phyloP scores from a whole-genome alignment of 371 early-diverging fungal species.

The Caulochytrium protostelioides region DNA sequence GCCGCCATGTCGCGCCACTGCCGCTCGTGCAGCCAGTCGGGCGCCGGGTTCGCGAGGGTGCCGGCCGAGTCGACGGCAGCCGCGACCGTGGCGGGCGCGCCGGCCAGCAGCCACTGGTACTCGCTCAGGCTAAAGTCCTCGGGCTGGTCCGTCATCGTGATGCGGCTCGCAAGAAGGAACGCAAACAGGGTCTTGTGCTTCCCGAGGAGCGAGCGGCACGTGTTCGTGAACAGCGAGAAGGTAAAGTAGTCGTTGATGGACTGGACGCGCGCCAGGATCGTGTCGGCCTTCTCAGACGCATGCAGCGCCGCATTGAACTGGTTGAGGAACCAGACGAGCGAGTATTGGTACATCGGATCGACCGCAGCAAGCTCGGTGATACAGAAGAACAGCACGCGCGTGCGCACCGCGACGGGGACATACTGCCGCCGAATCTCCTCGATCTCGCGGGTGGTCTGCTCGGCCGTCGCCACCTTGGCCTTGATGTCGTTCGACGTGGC shows the following conservation, averaged over 20 bases:
- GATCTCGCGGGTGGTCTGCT: conserved; percentile 33
- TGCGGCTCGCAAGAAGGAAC: conserved; percentile 26
- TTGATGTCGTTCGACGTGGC: conserved; percentile 35
- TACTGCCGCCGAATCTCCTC: conserved; percentile 30
- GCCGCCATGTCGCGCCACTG: conserved; percentile 23
- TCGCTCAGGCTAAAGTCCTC: conserved; percentile 28
- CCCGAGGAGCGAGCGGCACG: conserved; percentile 34
- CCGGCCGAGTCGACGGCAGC: neutral
- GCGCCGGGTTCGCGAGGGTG: conserved; percentile 21
- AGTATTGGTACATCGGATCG: conserved; percentile 43
- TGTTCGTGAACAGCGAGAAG: conserved; percentile 30
- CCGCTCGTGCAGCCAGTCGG: conserved; percentile 23
- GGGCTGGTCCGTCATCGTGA: conserved; percentile 34
- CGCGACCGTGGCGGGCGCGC: conserved; percentile 5
- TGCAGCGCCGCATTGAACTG: conserved; percentile 25
- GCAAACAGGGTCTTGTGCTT: conserved; percentile 35
- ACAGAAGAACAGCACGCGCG: conserved; percentile 35
- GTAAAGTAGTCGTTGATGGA: conserved; percentile 37
- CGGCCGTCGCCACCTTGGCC: conserved; percentile 29
- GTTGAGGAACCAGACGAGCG: conserved; percentile 36
- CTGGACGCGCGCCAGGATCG: conserved; percentile 19
- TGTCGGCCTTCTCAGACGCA: conserved; percentile 27
- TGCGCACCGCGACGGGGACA: conserved; percentile 28
- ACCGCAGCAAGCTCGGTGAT: conserved; percentile 33
- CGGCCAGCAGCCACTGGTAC: conserved; percentile 31